These are phyloP conservation scores for Neopestalotiopsis rosae DNA, from an alignment of 2,329 filamentous ascomycete species.

Conservation along the genomic window DNA sequence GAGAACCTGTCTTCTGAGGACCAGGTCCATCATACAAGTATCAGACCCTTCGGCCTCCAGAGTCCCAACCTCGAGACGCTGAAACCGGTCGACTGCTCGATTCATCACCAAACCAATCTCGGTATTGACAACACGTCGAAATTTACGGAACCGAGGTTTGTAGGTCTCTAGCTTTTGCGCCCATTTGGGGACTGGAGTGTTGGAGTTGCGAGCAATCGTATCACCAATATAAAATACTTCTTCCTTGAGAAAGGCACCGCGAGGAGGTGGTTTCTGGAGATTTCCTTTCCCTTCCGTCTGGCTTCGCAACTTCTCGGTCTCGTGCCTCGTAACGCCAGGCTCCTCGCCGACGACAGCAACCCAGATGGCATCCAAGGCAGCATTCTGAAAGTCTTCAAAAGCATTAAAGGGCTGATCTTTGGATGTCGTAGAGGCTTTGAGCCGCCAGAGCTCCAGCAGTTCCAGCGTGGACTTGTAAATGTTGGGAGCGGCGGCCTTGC, in stretches of 20 bases:
- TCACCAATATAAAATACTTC: slow-evolving; percentile 28
- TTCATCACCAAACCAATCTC: slow-evolving; percentile 2
- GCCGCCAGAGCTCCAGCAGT: slow-evolving; percentile 23
- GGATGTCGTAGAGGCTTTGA: slow-evolving; percentile 2
- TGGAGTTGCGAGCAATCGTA: slow-evolving; percentile 24
- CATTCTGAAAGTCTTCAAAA: slow-evolving; percentile 39
- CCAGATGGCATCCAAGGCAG: slow-evolving; percentile 45
- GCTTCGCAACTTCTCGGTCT: slow-evolving; percentile 26
- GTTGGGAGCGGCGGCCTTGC: slow-evolving; percentile 19
- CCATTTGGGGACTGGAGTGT: slow-evolving; percentile 21
- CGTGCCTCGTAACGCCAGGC: slow-evolving; percentile 33
- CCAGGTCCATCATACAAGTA: slow-evolving; percentile 5
- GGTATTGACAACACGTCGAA: background rate
- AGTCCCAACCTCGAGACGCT: background rate
- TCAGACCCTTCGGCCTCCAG: background rate
- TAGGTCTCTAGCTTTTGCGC: background rate
- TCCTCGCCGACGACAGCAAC: slow-evolving; percentile 40
- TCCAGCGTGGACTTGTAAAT: slow-evolving; percentile 21
- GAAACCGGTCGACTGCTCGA: background rate
- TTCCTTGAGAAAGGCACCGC: slow-evolving; percentile 25
- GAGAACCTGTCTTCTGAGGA: background rate
- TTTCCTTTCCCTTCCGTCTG: slow-evolving; percentile 13
- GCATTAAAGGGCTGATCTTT: slow-evolving; percentile 36
- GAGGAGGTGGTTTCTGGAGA: slow-evolving; percentile 10
- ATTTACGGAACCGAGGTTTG: background rate